Conservation (phyloP, 2,329 filamentous ascomycete species). For the Piedraia hortae region DNA sequence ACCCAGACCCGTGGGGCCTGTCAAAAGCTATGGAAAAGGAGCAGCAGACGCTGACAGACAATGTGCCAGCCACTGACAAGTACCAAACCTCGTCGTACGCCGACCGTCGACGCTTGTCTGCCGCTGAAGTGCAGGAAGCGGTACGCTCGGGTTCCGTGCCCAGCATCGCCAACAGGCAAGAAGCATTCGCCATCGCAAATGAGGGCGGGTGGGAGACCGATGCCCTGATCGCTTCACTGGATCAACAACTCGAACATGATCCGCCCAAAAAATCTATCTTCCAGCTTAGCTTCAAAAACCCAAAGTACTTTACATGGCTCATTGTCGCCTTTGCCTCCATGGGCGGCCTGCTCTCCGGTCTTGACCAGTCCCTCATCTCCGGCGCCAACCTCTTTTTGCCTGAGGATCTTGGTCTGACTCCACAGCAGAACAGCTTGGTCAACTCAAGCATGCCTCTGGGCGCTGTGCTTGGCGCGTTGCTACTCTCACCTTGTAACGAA, state of each 20-base stretch:
- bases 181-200: slow-evolving; percentile 11
- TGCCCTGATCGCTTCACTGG: slow-evolving; percentile 17
- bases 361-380: slow-evolving; percentile 46
- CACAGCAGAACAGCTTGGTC: slow-evolving; percentile 33
- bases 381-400: slow-evolving; percentile 43
- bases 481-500: slow-evolving; percentile 40
- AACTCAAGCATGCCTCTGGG: slow-evolving; percentile 46
- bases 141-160: slow-evolving; percentile 10
- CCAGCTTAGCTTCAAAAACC: slow-evolving; percentile 31
- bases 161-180: slow-evolving; percentile 6
- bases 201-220: slow-evolving; percentile 18
- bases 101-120: slow-evolving; percentile 6
- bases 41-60: slow-evolving; percentile 4
- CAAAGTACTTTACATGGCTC: slow-evolving; percentile 37
- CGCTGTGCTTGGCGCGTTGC: slow-evolving; percentile 39
- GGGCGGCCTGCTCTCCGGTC: slow-evolving; percentile 42
- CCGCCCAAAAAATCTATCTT: slow-evolving; percentile 19
- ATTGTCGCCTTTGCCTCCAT: slow-evolving; percentile 46
- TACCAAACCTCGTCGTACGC: slow-evolving; percentile 5
- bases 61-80: no score
- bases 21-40: slow-evolving; percentile 5
- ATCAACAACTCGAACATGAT: slow-evolving; percentile 13
- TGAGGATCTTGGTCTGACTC: slow-evolving; percentile 24
- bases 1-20: no score
- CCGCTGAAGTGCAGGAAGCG: slow-evolving; percentile 7